phyloP scores from a whole-genome alignment of 495 filamentous ascomycete species.

The Xylaria intraflava region DNA sequence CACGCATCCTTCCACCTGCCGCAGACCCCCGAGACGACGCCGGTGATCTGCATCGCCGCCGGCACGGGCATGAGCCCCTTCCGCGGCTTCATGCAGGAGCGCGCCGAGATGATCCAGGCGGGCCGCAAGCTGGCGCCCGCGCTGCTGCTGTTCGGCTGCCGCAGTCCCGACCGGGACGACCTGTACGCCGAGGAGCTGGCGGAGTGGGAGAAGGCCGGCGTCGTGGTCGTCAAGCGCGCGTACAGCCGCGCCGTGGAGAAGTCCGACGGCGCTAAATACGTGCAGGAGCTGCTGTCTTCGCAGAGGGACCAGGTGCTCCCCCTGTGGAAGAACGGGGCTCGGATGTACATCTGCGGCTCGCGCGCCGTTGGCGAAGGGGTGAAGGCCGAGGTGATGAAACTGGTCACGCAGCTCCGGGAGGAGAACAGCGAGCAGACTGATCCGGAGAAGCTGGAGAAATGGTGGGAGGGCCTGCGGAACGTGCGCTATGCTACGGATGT shows the following conservation, averaged over 20 bases:
- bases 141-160: conserved; percentile 59
- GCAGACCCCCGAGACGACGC: conserved; percentile 49
- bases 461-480: conserved; percentile 54
- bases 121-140: conserved; percentile 51
- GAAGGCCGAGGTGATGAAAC: conserved; percentile 34
- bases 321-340: conserved; percentile 53
- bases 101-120: conserved; percentile 47
- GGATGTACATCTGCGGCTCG: conserved; percentile 63
- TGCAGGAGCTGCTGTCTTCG: conserved; percentile 55
- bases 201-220: conserved; percentile 52
- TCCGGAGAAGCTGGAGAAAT: conserved; percentile 38
- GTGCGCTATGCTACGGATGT: conserved; percentile 63
- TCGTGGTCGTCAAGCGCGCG: conserved; percentile 51
- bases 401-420: conserved; percentile 40
- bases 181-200: conserved; percentile 56
- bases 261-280: conserved; percentile 45
- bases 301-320: conserved; percentile 45
- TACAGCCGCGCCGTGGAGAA: conserved; percentile 40
- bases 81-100: conserved; percentile 64
- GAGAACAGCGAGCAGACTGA: conserved; percentile 28
- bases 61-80: conserved; percentile 59
- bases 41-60: conserved; percentile 58
- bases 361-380: conserved; percentile 56
- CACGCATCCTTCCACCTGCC: conserved; percentile 64
- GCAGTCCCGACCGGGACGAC: conserved; percentile 49